Base-by-base conservation (phyloP, 805 yeast species). In the Ogataea pignaliae region DNA sequence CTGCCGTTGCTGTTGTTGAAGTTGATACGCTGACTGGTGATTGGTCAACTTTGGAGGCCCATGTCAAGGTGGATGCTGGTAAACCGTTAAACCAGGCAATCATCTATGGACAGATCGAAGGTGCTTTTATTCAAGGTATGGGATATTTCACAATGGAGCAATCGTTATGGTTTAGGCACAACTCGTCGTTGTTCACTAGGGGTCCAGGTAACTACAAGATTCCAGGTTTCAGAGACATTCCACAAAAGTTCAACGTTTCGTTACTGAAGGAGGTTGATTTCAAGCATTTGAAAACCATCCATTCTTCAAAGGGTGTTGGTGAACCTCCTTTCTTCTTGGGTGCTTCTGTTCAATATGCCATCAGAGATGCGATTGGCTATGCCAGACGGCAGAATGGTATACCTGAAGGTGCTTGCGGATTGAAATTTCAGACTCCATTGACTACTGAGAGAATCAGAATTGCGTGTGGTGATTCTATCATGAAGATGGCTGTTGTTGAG, bases 121-220 rank as follows among this genome's bases (percentile, higher is more conserved):
- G 78, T 32, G 78, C 76, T 0, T 73, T 66, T 47, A 63, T 73
- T 11, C 78, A 73, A 55, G 78, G 77, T 18, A 71, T 71, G 60
- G 78, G 78, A 4, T 61, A 72, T 28, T 73, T 68, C 50, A 73
- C 77, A 1, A 67, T 73, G 53, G 77, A 73, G 45, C 76, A 73
- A 50, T 68, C 74, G 1, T 51, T 73, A 37, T 73, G 77, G 76
- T 54, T 70, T 36, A 51, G 63, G 34, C 63, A 65, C 41, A 66
- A 63, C 30, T 75, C 76, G 17, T 56, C 66, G 1, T 51, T 73
- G 29, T 64, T 70, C 44, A 72, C 77, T 0, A 59, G 74, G 16
- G 77, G 78, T 1, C 78, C 78, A 12, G 78, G 78, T 17, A 66
- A 67, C 29, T 72, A 72, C 54, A 73, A 73, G 63, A 72, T 73